These are phyloP conservation scores for Blepharisma japonicum DNA, from an alignment of 73 alveolate genomes.

Conservation along the genomic window DNA sequence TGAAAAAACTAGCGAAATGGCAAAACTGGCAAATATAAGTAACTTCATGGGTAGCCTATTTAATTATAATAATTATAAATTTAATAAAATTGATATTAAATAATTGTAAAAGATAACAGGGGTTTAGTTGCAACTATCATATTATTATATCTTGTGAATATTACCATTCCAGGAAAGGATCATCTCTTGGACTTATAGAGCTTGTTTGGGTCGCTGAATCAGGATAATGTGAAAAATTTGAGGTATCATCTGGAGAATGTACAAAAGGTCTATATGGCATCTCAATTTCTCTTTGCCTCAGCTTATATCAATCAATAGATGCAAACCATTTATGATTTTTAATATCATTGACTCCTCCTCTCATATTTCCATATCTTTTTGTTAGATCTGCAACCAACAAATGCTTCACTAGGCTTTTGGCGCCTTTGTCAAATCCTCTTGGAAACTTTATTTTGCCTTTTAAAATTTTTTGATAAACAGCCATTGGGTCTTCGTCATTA, in stretches of 20 bases:
- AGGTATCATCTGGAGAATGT: conserved; percentile 74
- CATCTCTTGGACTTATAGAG: conserved; percentile 64
- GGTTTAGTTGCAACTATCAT: no score
- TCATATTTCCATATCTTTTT: conserved; percentile 82
- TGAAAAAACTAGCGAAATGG: no score
- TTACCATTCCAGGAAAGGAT: conserved; percentile 88
- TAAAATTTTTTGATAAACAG: conserved; percentile 84
- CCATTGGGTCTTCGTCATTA: conserved; percentile 97
- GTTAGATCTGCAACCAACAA: conserved; percentile 79
- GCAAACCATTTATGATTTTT: conserved; percentile 82
- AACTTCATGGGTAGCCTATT: no score
- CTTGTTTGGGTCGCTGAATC: conserved; percentile 78
- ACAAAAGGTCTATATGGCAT: conserved; percentile 84
- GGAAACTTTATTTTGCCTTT: conserved; percentile 89
- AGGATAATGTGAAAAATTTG: conserved; percentile 85
- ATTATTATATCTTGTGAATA: background rate
- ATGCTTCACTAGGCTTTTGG: conserved; percentile 73
- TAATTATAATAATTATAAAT: no score
- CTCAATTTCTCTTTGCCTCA: conserved; percentile 63
- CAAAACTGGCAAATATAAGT: no score
- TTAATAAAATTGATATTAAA: no score
- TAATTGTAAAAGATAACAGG: no score
- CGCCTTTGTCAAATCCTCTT: conserved; percentile 70
- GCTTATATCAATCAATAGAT: conserved; percentile 47
- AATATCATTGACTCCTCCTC: conserved; percentile 87